phyloP scores from a whole-genome alignment of 352 stramenopile genomes.

The Phytophthora pisi region DNA sequence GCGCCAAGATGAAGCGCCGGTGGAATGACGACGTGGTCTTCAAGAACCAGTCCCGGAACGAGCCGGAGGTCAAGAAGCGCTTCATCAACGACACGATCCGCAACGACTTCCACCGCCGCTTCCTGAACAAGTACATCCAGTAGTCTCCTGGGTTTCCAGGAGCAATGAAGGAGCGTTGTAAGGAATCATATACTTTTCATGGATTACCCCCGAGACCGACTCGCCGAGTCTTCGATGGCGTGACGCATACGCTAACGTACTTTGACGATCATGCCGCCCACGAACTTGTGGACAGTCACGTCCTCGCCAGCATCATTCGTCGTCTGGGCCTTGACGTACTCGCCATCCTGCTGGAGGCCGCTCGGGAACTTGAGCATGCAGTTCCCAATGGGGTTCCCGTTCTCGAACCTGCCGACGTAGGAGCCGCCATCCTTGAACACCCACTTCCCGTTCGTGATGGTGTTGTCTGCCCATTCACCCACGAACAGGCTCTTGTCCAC shows the following conservation, averaged over 20 bases:
- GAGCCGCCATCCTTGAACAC: slow-evolving; percentile 89
- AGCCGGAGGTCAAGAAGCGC: slow-evolving; percentile 95
- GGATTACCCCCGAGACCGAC: slow-evolving; percentile 8
- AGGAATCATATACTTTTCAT: slow-evolving; percentile 29
- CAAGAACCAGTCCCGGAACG: slow-evolving; percentile 96
- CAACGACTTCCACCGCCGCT: slow-evolving; percentile 99
- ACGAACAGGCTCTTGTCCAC: slow-evolving; percentile 84
- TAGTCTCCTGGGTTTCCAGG: slow-evolving; percentile 29
- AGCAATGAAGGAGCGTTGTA: not conserved
- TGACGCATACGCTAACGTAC: slow-evolving; percentile 45
- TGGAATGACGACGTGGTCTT: slow-evolving; percentile 99
- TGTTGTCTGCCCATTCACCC: slow-evolving; percentile 86
- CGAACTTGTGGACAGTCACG: slow-evolving; percentile 64
- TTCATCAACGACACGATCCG: slow-evolving; percentile 99
- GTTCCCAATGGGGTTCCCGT: slow-evolving; percentile 85
- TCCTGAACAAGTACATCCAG: slow-evolving; percentile 97
- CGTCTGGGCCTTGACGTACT: slow-evolving; percentile 70
- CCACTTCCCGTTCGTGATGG: slow-evolving; percentile 91
- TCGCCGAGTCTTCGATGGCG: no score
- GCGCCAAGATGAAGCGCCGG: slow-evolving; percentile 91
- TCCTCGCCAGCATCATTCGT: slow-evolving; percentile 62
- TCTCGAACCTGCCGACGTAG: slow-evolving; percentile 86
- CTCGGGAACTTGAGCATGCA: slow-evolving; percentile 89
- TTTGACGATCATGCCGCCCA: slow-evolving; percentile 71
- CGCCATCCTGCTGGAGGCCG: slow-evolving; percentile 85